These are phyloP conservation scores for Rosa hybrid DNA, from an alignment of 331 rosid species.

Conservation along the genomic window DNA sequence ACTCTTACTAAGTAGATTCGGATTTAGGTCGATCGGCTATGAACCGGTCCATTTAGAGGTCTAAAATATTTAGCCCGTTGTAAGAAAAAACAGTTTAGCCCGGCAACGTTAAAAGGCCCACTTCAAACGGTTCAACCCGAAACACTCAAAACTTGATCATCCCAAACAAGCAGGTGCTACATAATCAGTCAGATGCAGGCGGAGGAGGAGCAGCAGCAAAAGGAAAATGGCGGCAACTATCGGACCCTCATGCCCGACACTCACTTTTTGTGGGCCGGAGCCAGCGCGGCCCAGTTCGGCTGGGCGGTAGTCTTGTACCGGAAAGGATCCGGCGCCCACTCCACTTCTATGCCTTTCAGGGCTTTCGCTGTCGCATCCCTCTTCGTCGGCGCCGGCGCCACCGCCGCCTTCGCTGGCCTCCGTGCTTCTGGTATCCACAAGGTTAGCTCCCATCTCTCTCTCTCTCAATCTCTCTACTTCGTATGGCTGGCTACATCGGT, in stretches of 20 bases:
- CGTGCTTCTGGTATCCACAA: conserved; percentile 56
- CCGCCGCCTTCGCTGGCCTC: conserved; percentile 54
- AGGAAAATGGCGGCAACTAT: conserved; percentile 14
- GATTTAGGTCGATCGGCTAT: too few relatives aligned
- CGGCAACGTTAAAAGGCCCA: not conserved
- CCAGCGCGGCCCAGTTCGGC: conserved; percentile 63
- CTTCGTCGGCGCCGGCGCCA: conserved; percentile 66
- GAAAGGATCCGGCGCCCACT: conserved; percentile 50
- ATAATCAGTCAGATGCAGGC: conserved; percentile 33
- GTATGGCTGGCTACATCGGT: not conserved
- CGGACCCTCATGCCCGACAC: conserved; percentile 7
- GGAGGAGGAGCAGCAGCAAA: conserved; percentile 12
- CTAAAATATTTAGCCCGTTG: too few relatives aligned
- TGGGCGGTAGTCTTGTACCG: conserved; percentile 51
- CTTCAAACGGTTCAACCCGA: not conserved
- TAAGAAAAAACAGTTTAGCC: not conserved
- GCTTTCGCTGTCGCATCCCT: conserved; percentile 91
- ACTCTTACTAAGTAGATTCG: too few relatives aligned
- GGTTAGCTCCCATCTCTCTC: conserved; percentile 31
- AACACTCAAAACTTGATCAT: not conserved
- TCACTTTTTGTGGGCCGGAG: conserved; percentile 69
- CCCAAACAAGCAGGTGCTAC: not conserved
- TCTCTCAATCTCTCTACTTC: not conserved
- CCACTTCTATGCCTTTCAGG: conserved; percentile 69
- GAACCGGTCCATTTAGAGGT: too few relatives aligned